Percentiles rank a stretch among this genome's conserved stretches.
phyloP scores from a whole-genome alignment of 2,329 filamentous ascomycete species.

The Dryadomyces sulphureus region DNA sequence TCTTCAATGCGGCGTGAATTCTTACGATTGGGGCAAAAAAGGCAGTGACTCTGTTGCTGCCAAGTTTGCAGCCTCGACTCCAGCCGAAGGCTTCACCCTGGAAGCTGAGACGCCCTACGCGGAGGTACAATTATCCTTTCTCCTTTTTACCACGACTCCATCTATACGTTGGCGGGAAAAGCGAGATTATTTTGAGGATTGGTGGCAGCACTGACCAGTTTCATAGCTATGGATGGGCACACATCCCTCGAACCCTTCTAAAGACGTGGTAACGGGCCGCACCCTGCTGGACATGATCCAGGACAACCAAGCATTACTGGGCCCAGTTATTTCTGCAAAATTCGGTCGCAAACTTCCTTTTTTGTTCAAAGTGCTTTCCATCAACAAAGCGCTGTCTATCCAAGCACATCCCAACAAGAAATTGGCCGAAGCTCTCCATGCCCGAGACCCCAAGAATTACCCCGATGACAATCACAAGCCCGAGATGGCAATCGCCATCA shows the following conservation, averaged over 20 bases:
- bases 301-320: constrained; percentile 74
- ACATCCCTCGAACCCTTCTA: constrained; percentile 89
- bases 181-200: no score
- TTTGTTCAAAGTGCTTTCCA: constrained; percentile 93
- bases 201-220: no score
- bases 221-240: constrained; percentile 97
- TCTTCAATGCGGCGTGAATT: constrained; percentile 86
- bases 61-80: constrained; percentile 75
- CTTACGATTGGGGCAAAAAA: constrained; percentile 97
- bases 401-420: constrained; percentile 96
- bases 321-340: constrained; percentile 52
- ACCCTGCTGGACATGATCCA: constrained; percentile 76
- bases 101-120: constrained; percentile 85
- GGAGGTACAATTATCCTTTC: constrained; percentile 42
- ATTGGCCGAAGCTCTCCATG: constrained; percentile 77
- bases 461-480: constrained; percentile 99
- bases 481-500: constrained; percentile 97
- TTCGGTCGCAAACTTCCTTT: constrained; percentile 82
- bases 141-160: no score
- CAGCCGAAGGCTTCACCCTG: constrained; percentile 58
- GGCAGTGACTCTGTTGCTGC: constrained; percentile 79
- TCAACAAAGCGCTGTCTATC: constrained; percentile 90
- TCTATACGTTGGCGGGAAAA: no score
- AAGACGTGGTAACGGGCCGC: constrained; percentile 69
- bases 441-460: constrained; percentile 81